Conservation (phyloP, 2,329 filamentous ascomycete genomes). For the Colletotrichum sp. region DNA sequence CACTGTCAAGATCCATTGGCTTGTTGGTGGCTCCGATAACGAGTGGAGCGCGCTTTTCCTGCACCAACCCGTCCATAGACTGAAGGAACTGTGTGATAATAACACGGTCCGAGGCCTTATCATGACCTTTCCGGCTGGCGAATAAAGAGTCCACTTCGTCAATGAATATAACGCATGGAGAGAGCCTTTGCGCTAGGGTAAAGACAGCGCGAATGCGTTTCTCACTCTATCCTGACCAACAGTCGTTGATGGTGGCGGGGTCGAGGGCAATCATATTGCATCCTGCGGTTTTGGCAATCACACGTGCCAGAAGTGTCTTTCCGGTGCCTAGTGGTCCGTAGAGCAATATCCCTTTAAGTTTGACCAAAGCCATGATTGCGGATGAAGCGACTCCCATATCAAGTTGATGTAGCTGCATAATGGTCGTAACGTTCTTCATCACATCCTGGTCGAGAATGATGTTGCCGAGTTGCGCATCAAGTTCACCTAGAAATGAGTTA, state of each 20-base stretch:
- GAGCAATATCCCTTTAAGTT: constrained; percentile 26
- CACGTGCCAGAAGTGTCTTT: constrained; percentile 28
- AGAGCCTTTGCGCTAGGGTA: constrained; percentile 24
- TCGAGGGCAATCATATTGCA: constrained; percentile 25
- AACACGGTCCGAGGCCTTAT: constrained; percentile 3
- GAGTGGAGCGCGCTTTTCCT: constrained; percentile 19
- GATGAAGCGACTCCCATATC: no score
- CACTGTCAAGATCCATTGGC: constrained; percentile 29
- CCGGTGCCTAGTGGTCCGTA: constrained; percentile 33
- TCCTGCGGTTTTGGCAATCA: constrained; percentile 21
- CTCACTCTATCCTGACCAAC: constrained; percentile 27
- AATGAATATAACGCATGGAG: constrained; percentile 32
- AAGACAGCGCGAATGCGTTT: constrained; percentile 30
- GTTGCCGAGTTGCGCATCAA: no score
- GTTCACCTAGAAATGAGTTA: no score
- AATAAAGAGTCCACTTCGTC: constrained; percentile 29
- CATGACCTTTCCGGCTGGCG: not conserved
- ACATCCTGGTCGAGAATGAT: no score
- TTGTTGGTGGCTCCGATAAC: constrained; percentile 32
- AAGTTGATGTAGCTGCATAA: no score
- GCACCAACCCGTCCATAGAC: constrained; percentile 28
- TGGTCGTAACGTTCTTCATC: no score
- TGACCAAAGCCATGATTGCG: not conserved
- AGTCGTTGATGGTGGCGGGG: constrained; percentile 15
- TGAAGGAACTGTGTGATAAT: constrained; percentile 29